phyloP scores from a whole-genome alignment of 129 eudicot genomes.

The Calendula officinalis region DNA sequence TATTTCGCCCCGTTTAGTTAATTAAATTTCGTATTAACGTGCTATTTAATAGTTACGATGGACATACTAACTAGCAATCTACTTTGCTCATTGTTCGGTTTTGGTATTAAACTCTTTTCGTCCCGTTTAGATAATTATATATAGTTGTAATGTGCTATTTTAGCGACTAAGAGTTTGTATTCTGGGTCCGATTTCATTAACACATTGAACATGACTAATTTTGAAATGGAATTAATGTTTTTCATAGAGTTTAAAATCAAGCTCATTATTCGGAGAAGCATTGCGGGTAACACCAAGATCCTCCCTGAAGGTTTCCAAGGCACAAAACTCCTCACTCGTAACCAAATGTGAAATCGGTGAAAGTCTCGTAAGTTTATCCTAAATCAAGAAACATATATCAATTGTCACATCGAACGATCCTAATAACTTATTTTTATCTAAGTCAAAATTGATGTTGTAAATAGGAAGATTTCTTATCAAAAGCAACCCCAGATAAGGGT shows the following conservation, averaged over 20 bases:
- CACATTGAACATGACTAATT: background rate
- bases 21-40: no score
- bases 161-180: no score
- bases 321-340: conserved; percentile 49
- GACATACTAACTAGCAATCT: no score
- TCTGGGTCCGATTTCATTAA: no score
- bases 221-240: background rate
- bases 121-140: no score
- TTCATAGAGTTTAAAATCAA: conserved; percentile 70
- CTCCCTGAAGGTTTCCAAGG: conserved; percentile 55
- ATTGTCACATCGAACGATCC: no score
- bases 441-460: conserved; percentile 30
- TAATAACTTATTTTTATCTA: background rate
- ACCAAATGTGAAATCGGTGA: conserved; percentile 87
- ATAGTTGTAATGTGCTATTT: no score
- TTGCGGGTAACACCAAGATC: conserved; percentile 60
- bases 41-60: no score
- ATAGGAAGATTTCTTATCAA: conserved; percentile 85
- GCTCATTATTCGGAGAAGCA: conserved; percentile 77
- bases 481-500: conserved; percentile 82
- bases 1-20: no score
- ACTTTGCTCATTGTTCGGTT: no score
- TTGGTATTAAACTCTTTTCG: no score
- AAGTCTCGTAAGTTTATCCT: conserved; percentile 66
- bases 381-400: no score